Percentiles rank a stretch among this genome's conserved stretches.
phyloP scores from a whole-genome alignment of 208 protist species.

The Crithidia acanthocephali region DNA sequence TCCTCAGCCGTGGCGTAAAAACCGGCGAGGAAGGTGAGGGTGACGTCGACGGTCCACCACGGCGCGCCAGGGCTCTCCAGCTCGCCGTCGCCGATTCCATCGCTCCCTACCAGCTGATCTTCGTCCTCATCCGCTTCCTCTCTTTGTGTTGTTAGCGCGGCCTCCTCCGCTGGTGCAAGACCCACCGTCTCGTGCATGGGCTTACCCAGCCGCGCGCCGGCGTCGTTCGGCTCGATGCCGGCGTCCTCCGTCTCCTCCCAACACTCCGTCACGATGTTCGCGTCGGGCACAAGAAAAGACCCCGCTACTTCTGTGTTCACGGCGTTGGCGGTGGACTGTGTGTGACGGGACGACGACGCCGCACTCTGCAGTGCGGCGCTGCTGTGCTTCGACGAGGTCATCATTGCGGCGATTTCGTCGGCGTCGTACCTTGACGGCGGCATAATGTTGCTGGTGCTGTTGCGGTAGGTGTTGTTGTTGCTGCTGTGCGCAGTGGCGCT shows the following conservation, averaged over 20 bases:
- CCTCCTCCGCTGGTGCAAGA: too few relatives aligned
- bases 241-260: slow-evolving; percentile 8
- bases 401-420: neutral
- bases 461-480: neutral
- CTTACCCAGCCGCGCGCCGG: neutral
- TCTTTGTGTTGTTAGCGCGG: too few relatives aligned
- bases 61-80: neutral
- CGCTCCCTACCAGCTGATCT: neutral
- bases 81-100: neutral
- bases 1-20: slow-evolving; percentile 2
- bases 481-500: neutral
- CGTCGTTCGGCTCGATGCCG: neutral
- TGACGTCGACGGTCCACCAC: slow-evolving; percentile 40
- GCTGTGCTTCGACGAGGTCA: neutral
- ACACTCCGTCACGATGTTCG: neutral
- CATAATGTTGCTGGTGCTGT: slow-evolving; percentile 3
- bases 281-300: neutral
- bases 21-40: slow-evolving; percentile 1
- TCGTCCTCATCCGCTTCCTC: neutral
- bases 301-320: neutral
- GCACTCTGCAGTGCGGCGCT: neutral
- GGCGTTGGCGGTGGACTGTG: neutral
- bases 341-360: neutral
- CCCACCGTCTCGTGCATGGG: neutral
- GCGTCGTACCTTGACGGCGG: neutral